Evolutionary conservation across 306 rosid genomes (phyloP), one percentile per base, ranked within the genome.

Genomic region (Pueraria montana): DNA sequence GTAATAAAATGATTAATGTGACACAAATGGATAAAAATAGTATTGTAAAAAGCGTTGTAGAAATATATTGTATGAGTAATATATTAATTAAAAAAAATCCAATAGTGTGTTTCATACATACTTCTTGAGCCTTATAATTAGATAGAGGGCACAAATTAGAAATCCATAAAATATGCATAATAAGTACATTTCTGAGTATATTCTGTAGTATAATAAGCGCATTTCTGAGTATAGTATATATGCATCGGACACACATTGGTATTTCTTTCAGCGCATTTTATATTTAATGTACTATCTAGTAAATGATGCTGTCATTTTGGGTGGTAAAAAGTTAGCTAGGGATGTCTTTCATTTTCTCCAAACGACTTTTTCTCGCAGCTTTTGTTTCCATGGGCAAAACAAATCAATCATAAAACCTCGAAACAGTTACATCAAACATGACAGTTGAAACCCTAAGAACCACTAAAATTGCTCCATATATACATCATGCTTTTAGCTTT

Each of bases 381-480:
- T 73, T 83, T 73, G 73, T 50, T 86, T 67, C 79, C 48, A 63
- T 27, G 53, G 46, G 63, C 85, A 69, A 70, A 81, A 26, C 72
- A 72, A 82, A 82, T 86, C 66, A 73, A 78, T 82, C 82, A 79
- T 69, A 86, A 73, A 82, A 74, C 86, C 30, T 69, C 7, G 20
- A 66, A 72, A 72, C 72, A 79, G 77, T 72, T 46, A 73, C 80
- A 61, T 84, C 79, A 58, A 65, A 75, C 24, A 74, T 6, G 70
- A 68, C 78, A 58, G 18, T 71, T 32, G 38, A 62, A 85, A 72
- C 53, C 76, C 82, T 53, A 81, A 32, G 56, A 32, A n/a, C 80
- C 88, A 81, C 85, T 16, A 52, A 81, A 81, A 63, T 53, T 85
- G 80, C 79, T 67, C 45, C 66, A 27, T 79, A 53, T 30, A 64